Evolutionary conservation across 2,329 filamentous ascomycete species (phyloP).

Genomic region (Pseudocercospora fuligena): DNA sequence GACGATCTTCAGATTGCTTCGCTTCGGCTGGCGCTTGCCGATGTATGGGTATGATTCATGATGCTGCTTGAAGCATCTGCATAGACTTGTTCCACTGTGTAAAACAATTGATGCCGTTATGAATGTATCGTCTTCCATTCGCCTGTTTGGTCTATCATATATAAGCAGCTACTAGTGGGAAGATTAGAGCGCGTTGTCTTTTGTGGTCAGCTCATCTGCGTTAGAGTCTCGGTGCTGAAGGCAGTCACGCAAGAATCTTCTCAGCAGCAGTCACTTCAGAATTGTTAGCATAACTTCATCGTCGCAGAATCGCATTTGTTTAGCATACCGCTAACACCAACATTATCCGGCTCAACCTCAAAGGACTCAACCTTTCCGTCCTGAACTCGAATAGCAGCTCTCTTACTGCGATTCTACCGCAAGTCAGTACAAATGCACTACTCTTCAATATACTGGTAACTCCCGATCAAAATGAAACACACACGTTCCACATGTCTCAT

Average conservation of each 20-base stretch:
- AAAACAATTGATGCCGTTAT: slow-evolving; percentile 8
- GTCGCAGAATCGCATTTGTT: no score
- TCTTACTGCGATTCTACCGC: slow-evolving; percentile 74
- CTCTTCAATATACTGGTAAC: not conserved
- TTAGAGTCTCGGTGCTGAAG: not conserved
- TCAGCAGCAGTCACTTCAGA: slow-evolving; percentile 17
- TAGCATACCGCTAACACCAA: slow-evolving; percentile 16
- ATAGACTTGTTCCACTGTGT: slow-evolving; percentile 12
- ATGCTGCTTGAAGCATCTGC: slow-evolving; percentile 10
- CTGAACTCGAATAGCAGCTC: slow-evolving; percentile 82
- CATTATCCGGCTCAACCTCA: slow-evolving; percentile 77
- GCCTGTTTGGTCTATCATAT: slow-evolving; percentile 5
- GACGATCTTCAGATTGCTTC: slow-evolving; percentile 21
- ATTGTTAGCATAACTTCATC: not conserved
- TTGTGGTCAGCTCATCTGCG: not conserved
- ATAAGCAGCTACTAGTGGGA: no score
- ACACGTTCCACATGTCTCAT: not conserved
- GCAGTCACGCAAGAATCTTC: slow-evolving; percentile 15
- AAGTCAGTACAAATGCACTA: not conserved
- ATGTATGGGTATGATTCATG: not conserved
- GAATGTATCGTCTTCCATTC: not conserved
- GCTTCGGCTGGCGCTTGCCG: slow-evolving; percentile 10
- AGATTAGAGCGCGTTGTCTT: not conserved
- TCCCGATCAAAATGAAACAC: not conserved
- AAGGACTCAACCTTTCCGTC: slow-evolving; percentile 82